Percentiles rank a stretch among this genome's conserved stretches.
Evolutionary conservation across 305 asterid species (phyloP).

Genomic region (Rubia balearica): DNA sequence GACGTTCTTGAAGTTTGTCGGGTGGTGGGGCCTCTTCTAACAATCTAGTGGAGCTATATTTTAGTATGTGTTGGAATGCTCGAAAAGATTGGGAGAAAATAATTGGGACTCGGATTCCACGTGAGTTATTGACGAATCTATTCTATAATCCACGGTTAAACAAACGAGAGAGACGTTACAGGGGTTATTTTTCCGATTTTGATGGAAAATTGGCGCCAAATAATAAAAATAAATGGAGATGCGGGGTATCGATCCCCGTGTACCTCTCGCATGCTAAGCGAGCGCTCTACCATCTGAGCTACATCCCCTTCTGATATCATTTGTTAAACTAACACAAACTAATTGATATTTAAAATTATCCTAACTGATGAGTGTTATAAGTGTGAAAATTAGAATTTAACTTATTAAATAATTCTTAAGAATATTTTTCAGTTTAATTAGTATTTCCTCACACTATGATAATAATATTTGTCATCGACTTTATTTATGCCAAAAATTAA

Average conservation of each 20-base stretch:
- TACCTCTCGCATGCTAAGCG: conserved; percentile 99
- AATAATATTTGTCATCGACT: not conserved
- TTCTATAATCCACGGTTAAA: not conserved
- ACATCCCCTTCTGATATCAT: too few species aligned
- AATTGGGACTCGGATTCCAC: not conserved
- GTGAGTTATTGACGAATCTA: not conserved
- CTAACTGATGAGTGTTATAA: too few species aligned
- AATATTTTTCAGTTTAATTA: too few species aligned
- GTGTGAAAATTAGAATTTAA: too few species aligned
- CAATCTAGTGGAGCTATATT: not conserved
- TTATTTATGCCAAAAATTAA: not conserved
- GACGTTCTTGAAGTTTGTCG: not conserved
- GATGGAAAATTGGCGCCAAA: not conserved
- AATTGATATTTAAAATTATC: too few species aligned
- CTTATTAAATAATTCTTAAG: too few species aligned
- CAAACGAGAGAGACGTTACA: not conserved
- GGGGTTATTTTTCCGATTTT: not conserved
- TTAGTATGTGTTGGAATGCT: not conserved
- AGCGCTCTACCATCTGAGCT: conserved; percentile 98
- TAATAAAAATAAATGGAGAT: too few species aligned
- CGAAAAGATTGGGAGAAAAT: not conserved
- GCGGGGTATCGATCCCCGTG: conserved; percentile 99
- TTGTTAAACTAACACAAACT: too few species aligned
- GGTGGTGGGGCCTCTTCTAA: not conserved
- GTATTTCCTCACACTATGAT: not conserved